A percentile compares a stretch with the other conserved stretches of the same genome.
These are phyloP conservation scores for Cucurbitaria berberidis DNA, from an alignment of 2,329 filamentous ascomycete species.

Conservation along the genomic window DNA sequence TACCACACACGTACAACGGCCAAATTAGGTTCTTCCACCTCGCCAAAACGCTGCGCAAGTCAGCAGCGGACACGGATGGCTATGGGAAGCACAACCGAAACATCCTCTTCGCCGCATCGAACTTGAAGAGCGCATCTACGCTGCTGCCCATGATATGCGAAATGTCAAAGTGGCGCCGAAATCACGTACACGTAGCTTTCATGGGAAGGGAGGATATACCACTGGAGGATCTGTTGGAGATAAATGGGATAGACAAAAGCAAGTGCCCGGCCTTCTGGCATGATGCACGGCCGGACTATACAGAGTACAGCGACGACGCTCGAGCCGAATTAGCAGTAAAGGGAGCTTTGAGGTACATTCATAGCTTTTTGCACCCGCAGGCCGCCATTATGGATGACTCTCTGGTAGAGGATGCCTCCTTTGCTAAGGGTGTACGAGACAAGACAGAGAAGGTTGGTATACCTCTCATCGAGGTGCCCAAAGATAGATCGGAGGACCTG, in stretches of 20 bases:
- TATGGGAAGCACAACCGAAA: slow-evolving; percentile 65
- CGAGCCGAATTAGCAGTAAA: slow-evolving; percentile 70
- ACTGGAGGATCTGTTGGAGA: slow-evolving; percentile 70
- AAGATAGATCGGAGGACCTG: slow-evolving; percentile 65
- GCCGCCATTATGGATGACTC: slow-evolving; percentile 75
- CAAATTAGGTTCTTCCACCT: slow-evolving; percentile 72
- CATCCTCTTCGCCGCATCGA: slow-evolving; percentile 80
- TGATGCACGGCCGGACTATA: slow-evolving; percentile 78
- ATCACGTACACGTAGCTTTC: slow-evolving; percentile 80
- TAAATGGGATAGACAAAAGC: slow-evolving; percentile 77
- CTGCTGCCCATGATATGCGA: slow-evolving; percentile 84
- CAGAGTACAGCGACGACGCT: slow-evolving; percentile 70
- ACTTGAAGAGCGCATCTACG: slow-evolving; percentile 71
- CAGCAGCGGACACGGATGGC: slow-evolving; percentile 61
- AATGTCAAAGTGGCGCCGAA: slow-evolving; percentile 74
- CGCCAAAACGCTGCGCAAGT: slow-evolving; percentile 64
- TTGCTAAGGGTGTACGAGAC: slow-evolving; percentile 65
- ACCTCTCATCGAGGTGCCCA: slow-evolving; percentile 78
- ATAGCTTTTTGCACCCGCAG: slow-evolving; percentile 77
- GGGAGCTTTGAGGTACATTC: slow-evolving; percentile 73
- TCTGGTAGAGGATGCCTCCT: slow-evolving; percentile 69
- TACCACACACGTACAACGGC: slow-evolving; percentile 64
- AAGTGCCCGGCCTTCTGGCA: slow-evolving; percentile 71
- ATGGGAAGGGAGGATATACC: slow-evolving; percentile 75
- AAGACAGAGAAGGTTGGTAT: slow-evolving; percentile 60